Percentiles rank a stretch among this genome's conserved stretches.
phyloP scores from a whole-genome alignment of 768 basidiomycete species.

The Kwoniella bestiolae region DNA sequence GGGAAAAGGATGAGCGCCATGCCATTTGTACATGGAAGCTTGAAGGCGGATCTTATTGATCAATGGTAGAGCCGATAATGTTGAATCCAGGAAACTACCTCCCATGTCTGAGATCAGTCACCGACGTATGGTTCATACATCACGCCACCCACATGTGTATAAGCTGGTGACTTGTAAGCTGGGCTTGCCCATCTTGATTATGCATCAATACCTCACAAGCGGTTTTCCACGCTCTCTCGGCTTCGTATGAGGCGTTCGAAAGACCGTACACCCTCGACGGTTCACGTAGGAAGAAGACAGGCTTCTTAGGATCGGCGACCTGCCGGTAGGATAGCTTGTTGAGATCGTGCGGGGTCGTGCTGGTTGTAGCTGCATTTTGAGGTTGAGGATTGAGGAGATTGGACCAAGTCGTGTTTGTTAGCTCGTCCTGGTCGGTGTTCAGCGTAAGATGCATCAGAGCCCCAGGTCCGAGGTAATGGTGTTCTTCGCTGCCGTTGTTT shows the following conservation, averaged over 20 bases:
- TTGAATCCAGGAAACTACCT: neutral
- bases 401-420: neutral
- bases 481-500: neutral
- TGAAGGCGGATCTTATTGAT: neutral
- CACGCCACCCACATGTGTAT: neutral
- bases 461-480: neutral
- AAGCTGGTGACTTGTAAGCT: neutral
- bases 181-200: neutral
- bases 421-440: neutral
- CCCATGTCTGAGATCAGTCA: neutral
- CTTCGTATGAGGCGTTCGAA: neutral
- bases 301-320: neutral
- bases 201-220: neutral
- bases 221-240: neutral
- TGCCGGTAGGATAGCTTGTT: neutral
- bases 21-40: neutral
- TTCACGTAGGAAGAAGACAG: neutral
- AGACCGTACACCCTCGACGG: neutral
- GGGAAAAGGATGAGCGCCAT: neutral
- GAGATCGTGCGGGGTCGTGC: neutral
- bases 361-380: neutral
- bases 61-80: neutral
- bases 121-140: neutral
- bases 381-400: neutral
- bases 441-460: neutral